A percentile compares a stretch with the other conserved stretches of the same genome.
phyloP scores from a whole-genome alignment of 768 basidiomycete genomes.

The Rhodotorula sphaerocarpa region DNA sequence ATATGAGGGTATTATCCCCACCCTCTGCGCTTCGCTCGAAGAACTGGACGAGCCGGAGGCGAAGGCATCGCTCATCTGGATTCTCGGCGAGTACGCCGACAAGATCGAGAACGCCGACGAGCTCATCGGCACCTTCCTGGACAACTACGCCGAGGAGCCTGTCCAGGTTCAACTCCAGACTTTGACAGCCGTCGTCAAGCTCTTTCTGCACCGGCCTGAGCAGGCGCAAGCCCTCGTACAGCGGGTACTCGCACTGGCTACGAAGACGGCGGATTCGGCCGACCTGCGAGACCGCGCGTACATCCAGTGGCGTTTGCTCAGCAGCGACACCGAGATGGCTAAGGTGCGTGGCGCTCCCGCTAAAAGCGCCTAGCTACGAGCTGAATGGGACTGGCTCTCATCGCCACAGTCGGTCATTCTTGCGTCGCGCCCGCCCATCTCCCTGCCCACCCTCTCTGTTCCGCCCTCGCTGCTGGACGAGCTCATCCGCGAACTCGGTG shows the following conservation, averaged over 20 bases:
- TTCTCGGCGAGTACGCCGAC: constrained; percentile 94
- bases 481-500: constrained; percentile 78
- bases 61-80: constrained; percentile 97
- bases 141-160: constrained; percentile 78
- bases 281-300: constrained; percentile 96
- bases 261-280: constrained; percentile 92
- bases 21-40: constrained; percentile 85
- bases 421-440: constrained; percentile 84
- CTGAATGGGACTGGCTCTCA: too few relatives aligned
- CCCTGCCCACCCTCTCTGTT: constrained; percentile 82
- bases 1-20: constrained; percentile 95
- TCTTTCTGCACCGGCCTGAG: constrained; percentile 92
- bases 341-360: too few relatives aligned
- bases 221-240: constrained; percentile 86
- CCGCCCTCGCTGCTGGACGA: constrained; percentile 81
- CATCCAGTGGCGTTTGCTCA: constrained; percentile 92
- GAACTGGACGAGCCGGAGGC: constrained; percentile 97
- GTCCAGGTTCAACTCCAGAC: constrained; percentile 49
- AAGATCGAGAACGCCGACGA: constrained; percentile 97
- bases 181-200: constrained; percentile 89
- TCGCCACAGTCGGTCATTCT: constrained; percentile 83
- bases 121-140: constrained; percentile 78
- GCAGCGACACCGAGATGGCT: constrained; percentile 88
- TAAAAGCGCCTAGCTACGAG: too few relatives aligned
- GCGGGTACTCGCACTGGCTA: constrained; percentile 81